A percentile compares a stretch with the other conserved stretches of the same genome.
Evolutionary conservation across 192 early-diverging fungal species (phyloP).

Genomic region (Dissophora globulifera): DNA sequence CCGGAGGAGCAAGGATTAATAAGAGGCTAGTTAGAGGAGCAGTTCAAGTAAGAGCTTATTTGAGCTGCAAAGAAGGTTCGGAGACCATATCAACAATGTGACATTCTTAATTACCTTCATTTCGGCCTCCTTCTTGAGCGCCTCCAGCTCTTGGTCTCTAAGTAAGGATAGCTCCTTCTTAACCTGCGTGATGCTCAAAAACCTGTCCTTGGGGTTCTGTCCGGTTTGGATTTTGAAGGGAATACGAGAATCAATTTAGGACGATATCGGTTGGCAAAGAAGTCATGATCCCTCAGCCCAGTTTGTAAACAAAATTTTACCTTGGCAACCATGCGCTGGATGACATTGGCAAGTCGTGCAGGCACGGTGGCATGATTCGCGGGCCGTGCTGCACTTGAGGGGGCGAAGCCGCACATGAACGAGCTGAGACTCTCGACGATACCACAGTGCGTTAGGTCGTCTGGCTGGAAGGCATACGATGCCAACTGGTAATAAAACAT

Average conservation of each 20-base stretch:
- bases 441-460: conserved; percentile 10
- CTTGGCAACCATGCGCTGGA: conserved; percentile 45
- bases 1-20: too few relatives aligned
- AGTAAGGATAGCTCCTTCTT: conserved; percentile 33
- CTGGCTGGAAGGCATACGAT: conserved; percentile 19
- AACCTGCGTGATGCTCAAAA: conserved; percentile 39
- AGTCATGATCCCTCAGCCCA: too few relatives aligned
- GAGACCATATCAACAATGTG: too few relatives aligned
- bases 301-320: background rate
- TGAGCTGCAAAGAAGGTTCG: too few relatives aligned
- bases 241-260: background rate
- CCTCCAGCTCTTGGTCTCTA: conserved; percentile 42
- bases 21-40: too few relatives aligned
- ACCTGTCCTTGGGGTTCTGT: conserved; percentile 41
- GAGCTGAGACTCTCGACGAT: conserved; percentile 18
- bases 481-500: conserved; percentile 46
- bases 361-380: conserved; percentile 10
- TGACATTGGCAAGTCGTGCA: conserved; percentile 29
- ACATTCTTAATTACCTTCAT: conserved; percentile 14
- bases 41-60: too few relatives aligned
- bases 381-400: too few relatives aligned
- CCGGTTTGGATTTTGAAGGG: background rate
- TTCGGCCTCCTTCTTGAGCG: conserved; percentile 30
- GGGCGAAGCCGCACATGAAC: conserved; percentile 5
- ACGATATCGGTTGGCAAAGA: too few relatives aligned